These are phyloP conservation scores for Limnanthes douglasii DNA, from an alignment of 345 rosid species.

Conservation along the genomic window DNA sequence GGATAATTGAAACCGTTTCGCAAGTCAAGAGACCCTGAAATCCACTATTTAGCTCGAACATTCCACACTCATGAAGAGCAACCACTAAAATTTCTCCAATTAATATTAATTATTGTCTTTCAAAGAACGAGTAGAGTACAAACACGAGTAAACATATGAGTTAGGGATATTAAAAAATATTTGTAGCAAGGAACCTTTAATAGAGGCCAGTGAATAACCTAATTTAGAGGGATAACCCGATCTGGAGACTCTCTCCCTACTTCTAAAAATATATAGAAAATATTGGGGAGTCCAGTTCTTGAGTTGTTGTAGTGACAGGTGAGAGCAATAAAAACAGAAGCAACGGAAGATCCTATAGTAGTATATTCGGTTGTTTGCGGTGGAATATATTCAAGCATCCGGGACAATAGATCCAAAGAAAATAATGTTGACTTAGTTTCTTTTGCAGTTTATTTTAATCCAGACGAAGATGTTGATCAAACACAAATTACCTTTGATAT, in stretches of 20 bases:
- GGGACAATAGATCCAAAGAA: not conserved
- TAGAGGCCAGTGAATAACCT: no score
- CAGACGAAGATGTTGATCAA: no score
- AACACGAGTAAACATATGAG: not conserved
- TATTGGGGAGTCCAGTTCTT: constrained; percentile 3
- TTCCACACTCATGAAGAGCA: not conserved
- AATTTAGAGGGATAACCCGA: not conserved
- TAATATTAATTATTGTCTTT: no score
- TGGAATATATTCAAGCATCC: not conserved
- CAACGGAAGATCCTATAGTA: not conserved
- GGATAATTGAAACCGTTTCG: not conserved
- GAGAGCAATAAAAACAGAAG: constrained; percentile 7
- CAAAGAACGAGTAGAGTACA: not conserved
- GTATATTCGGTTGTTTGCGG: not conserved
- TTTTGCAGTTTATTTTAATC: not conserved
- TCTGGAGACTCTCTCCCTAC: not conserved
- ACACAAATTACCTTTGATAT: not conserved
- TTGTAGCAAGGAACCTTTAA: no score
- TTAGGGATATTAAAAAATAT: not conserved
- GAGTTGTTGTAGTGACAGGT: constrained; percentile 4
- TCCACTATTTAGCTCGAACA: not conserved
- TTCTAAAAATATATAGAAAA: constrained; percentile 2
- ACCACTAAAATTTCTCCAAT: no score
- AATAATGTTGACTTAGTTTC: not conserved
- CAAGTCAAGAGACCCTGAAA: no score